Evolutionary conservation across 2,329 filamentous ascomycete species (phyloP).

Genomic region (Aspergillus felis): DNA sequence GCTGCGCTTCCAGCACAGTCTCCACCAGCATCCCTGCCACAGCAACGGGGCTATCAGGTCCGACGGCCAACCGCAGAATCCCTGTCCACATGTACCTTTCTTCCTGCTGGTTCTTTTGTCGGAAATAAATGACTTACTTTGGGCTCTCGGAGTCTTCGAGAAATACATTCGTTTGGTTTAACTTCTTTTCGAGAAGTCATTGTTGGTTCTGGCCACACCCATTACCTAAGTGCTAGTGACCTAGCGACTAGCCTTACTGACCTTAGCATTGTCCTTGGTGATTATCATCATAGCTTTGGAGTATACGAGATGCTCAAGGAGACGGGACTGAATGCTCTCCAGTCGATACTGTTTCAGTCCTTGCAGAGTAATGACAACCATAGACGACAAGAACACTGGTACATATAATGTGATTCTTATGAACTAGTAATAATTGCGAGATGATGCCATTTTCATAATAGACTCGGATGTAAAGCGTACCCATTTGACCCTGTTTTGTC

Average conservation of each 20-base stretch:
- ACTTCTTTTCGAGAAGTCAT: not conserved
- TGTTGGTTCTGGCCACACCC: not conserved
- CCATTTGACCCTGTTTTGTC: too few species aligned
- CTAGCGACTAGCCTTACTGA: not conserved
- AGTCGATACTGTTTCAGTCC: too few species aligned
- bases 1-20: constrained; percentile 18
- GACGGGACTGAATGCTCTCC: too few species aligned
- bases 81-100: constrained; percentile 1
- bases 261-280: not conserved
- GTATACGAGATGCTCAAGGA: not conserved
- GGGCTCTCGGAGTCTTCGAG: not conserved
- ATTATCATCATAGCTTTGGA: not conserved
- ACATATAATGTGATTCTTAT: not conserved
- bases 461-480: too few species aligned
- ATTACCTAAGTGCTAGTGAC: not conserved
- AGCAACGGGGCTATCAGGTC: constrained; percentile 23
- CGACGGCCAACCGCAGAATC: not conserved
- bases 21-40: constrained; percentile 32
- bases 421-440: not conserved
- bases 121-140: not conserved
- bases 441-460: too few species aligned
- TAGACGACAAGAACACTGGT: not conserved
- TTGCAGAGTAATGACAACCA: not conserved
- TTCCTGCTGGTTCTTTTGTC: not conserved
- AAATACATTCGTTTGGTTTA: not conserved